Base-by-base conservation (phyloP, 257 asterid species). In the Solanum dulcamara region DNA sequence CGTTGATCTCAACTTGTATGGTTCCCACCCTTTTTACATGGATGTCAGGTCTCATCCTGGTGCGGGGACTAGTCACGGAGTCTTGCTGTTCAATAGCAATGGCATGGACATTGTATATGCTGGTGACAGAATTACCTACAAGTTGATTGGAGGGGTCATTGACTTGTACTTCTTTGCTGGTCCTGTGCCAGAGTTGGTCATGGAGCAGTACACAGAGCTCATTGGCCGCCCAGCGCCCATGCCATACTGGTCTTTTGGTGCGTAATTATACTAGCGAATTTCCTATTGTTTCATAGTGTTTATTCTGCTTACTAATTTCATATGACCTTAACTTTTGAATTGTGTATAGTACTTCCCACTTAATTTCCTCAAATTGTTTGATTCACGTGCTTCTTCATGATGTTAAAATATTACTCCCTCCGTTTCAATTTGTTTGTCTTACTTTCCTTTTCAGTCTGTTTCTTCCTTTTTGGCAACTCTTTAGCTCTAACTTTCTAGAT, bases 21-120 rank as follows among this genome's bases (percentile, higher is more conserved):
- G 99, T 0, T 91, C 97, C 4, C 99, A 95, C 86, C 99, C 99
- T 4, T 96, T 96, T 82, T 93, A 96, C 85, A 87, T 85, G 85
- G 90, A 88, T 44, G 46, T 88, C n/a, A 26, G 90, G 32, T 48
- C 83, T 48, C 86, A 37, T 44, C 77, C 77, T 82, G 57, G 51
- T 6, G 9, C 5, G 3, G 88, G 90, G 26, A 77, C 53, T 46
- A 30, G 83, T 40, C 90, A 83, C 24, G 90, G 90, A 32, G 90
- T 85, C 32, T 83, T 88, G 85, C 30, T 88, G 28, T 86, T 88
- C 64, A 88, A 85, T 38, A 88, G 90, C 81, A 88, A 88, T 32
- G 90, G 87, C 11, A 85, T 88, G 90, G 90, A 88, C 32, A 68
- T 88, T 14, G 86, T 88, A 13, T 88, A 88, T 15, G 33, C 53